Evolutionary conservation across 2,329 filamentous ascomycete species (phyloP).

Genomic region (Colletotrichum liaoningense): DNA sequence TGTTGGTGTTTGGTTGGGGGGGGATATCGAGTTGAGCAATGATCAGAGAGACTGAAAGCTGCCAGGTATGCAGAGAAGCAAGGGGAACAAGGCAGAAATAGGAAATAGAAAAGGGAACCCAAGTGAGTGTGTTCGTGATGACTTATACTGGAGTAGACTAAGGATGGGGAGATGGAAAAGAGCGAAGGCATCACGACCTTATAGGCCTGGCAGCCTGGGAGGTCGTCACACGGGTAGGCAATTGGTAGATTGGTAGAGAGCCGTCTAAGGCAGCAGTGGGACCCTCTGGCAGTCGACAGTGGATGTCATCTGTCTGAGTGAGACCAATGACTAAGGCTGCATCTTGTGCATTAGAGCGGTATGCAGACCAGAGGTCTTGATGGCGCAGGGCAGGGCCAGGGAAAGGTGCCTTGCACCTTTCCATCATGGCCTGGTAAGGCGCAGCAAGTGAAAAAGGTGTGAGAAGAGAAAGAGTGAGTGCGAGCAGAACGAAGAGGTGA

Average conservation of each 20-base stretch:
- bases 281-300: conserved; percentile 26
- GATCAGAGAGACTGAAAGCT: conserved; percentile 25
- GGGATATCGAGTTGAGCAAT: conserved; percentile 13
- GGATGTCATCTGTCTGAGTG: conserved; percentile 36
- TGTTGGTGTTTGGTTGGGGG: conserved; percentile 23
- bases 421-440: conserved; percentile 29
- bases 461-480: conserved; percentile 18
- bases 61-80: conserved; percentile 29
- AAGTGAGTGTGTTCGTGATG: conserved; percentile 38
- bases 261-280: conserved; percentile 36
- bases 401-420: conserved; percentile 40
- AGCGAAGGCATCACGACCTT: conserved; percentile 65
- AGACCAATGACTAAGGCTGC: conserved; percentile 40
- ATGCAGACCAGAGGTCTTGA: conserved; percentile 35
- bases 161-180: conserved; percentile 40
- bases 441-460: conserved; percentile 30
- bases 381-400: conserved; percentile 39
- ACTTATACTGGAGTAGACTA: conserved; percentile 27
- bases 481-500: conserved; percentile 14
- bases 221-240: conserved; percentile 42
- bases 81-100: conserved; percentile 41
- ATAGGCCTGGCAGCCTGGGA: conserved; percentile 59
- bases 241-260: conserved; percentile 32
- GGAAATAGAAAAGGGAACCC: conserved; percentile 38
- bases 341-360: conserved; percentile 38